Evolutionary conservation across 225 moss, liverwort and hornwort genomes (phyloP), one percentile per base, ranked within the genome.

Genomic region (Marchantia paleacea): DNA sequence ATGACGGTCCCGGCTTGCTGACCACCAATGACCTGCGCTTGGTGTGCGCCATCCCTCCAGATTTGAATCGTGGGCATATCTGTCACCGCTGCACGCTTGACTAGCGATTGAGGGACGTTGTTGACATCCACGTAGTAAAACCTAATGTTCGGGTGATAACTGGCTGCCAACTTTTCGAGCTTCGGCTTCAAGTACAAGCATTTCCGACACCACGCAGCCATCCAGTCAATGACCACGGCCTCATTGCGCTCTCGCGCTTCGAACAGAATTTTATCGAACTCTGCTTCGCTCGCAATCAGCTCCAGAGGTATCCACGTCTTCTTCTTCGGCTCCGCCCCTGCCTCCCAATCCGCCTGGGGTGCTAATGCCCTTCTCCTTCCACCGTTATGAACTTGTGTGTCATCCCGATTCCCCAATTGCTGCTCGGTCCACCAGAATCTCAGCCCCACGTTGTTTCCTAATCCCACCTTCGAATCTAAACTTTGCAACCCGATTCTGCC

Each of bases 121-220:
- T 99, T 95, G 13, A 99, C 99, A 64, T 99, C 99, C 80, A 99
- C 91, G 75, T 80, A 91, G 75, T 91, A 95, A 79, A 99, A 99
- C 68, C 89, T 95, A 75, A 95, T 64, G 47, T 89, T 91, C 89
- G 79, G 69, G 28, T 99, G 80, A 77, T 87, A 99, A 75, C 92
- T 91, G 19, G 91, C 99, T 31, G 99, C 86, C 61, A 95, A 85
- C 51, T 91, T 95, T 85, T 99, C 99, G 78, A 99, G 85, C 85
- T 99, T 99, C 22, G 99, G 99, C 84, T 92, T 95, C 85, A 99
- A 82, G 81, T 99, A 99, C 74, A 99, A 92, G 83, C 99, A 99
- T 79, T 95, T 95, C 67, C 99, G 88, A 82, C 99, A 95, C 99
- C 95, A 99, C 2, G 85, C 53, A 57, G 99, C 79, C 69, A 79